These are phyloP conservation scores for Fistulifera pelliculosa DNA, from an alignment of 108 stramenopile species.

Conservation along the genomic window DNA sequence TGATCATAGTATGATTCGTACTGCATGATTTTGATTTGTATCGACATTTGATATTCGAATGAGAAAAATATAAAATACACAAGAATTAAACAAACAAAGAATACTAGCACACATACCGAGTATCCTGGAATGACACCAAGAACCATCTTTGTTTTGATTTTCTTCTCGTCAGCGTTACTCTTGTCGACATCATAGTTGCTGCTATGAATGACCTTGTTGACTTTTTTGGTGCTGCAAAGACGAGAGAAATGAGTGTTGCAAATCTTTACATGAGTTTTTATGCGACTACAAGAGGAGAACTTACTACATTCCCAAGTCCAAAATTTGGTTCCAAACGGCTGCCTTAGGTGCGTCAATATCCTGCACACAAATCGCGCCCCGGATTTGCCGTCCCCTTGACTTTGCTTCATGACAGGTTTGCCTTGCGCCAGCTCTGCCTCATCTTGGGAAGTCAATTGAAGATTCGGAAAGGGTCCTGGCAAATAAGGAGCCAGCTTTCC, in stretches of 20 bases:
- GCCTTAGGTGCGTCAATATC: constrained; percentile 54
- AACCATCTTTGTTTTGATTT: constrained; percentile 56
- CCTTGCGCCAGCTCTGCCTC: constrained; percentile 26
- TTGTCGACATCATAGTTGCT: constrained; percentile 44
- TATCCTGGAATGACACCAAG: constrained; percentile 65
- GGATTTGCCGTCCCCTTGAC: constrained; percentile 8
- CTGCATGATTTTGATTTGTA: constrained; percentile 16
- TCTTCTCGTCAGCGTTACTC: constrained; percentile 24
- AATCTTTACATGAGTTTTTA: too few relatives aligned
- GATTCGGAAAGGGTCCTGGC: constrained; percentile 35
- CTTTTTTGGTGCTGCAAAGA: constrained; percentile 44
- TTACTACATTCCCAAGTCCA: constrained; percentile 28
- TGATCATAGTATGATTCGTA: constrained; percentile 59
- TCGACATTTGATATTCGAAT: not conserved
- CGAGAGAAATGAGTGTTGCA: too few relatives aligned
- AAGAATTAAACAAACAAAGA: not conserved
- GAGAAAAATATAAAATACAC: not conserved
- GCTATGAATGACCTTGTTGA: constrained; percentile 50
- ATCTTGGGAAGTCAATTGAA: constrained; percentile 26
- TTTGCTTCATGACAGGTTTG: constrained; percentile 61
- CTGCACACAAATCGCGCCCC: constrained; percentile 66
- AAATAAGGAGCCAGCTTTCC: constrained; percentile 35
- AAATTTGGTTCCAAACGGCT: constrained; percentile 66
- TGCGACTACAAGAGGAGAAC: too few relatives aligned
- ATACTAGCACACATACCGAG: constrained; percentile 28